Base-by-base conservation (phyloP, 2,329 filamentous ascomycete species). In the Fonsecaea pugnacius region DNA sequence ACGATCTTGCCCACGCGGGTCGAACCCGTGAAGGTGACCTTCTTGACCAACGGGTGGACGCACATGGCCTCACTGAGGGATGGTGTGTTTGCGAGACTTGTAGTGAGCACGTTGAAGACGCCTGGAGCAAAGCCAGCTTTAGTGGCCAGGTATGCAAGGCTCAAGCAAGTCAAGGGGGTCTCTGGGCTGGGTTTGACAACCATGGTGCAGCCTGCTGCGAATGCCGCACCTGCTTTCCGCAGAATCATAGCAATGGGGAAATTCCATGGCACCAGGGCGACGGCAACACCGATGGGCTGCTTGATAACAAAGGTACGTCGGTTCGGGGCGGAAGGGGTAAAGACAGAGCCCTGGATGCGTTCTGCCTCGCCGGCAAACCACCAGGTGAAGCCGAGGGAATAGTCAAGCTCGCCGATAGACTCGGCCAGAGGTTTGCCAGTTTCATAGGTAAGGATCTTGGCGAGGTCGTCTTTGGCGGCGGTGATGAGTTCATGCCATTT, bases 201-300 rank as follows among this genome's bases (percentile, higher is more conserved):
- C 86, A 93, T 91, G 1, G 89, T 88, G 72, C 89, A 91, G 0
- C 89, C 89, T 2, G 89, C 89, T 1, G 89, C 89, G 43, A 91
- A 76, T 1, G 89, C 89, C 6, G 88, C 87, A 54, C 85, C 82
- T 1, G 84, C 87, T 73, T 91, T 91, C 35, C 89, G 81, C 58
- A 90, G 74, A 6, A 90, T 82, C 85, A 91, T 80, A 35, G 87
- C 87, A 57, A 89, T 81, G 0, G 87, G 87, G 68, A 90, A 90
- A 71, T 91, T 90, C 89, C 89, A 91, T 4, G 89, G 89, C 1
- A 91, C 88, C 16, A 91, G 77, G 0, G 88, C 89, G 0, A 84
- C 88, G 0, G 85, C 82, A 10, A 90, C 87, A 61, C 89, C 89
- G 64, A 91, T 83, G 0, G 89, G 89, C 75, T 91, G 89, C 78